A percentile compares a stretch with the other conserved stretches of the same genome.
phyloP scores from a whole-genome alignment of 306 rosid species.

The Trichosanthes cucumerina region DNA sequence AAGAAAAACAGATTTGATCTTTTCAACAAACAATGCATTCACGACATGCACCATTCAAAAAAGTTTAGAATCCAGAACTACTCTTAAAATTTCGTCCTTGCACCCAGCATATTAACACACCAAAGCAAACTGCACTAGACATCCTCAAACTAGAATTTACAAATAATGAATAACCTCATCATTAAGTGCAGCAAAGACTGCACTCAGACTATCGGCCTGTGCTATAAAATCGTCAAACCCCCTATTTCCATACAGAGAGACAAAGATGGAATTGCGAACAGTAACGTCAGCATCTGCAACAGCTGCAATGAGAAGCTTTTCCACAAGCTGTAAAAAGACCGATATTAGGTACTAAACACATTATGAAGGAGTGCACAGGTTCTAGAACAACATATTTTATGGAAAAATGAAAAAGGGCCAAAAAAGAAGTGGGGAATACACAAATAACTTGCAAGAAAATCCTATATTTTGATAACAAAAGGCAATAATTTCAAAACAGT shows the following conservation, averaged over 20 bases:
- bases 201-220: slow-evolving; percentile 86
- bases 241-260: slow-evolving; percentile 74
- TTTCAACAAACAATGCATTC: neutral
- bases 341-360: slow-evolving; percentile 17
- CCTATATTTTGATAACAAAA: neutral
- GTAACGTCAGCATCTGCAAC: slow-evolving; percentile 96
- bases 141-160: neutral
- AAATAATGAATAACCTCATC: slow-evolving; percentile 54
- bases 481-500: neutral
- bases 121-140: neutral
- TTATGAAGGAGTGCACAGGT: neutral
- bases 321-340: slow-evolving; percentile 67
- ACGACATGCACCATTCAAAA: neutral
- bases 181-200: slow-evolving; percentile 87
- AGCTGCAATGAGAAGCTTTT: slow-evolving; percentile 92
- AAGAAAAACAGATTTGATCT: slow-evolving; percentile 3
- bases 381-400: neutral
- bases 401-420: neutral
- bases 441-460: neutral
- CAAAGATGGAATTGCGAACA: slow-evolving; percentile 88
- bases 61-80: neutral
- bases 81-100: neutral
- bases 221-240: slow-evolving; percentile 96
- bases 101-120: neutral
- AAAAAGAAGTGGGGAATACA: neutral